phyloP scores from a whole-genome alignment of 1,284 basidiomycete species.

The Ceratobasidium sp. region DNA sequence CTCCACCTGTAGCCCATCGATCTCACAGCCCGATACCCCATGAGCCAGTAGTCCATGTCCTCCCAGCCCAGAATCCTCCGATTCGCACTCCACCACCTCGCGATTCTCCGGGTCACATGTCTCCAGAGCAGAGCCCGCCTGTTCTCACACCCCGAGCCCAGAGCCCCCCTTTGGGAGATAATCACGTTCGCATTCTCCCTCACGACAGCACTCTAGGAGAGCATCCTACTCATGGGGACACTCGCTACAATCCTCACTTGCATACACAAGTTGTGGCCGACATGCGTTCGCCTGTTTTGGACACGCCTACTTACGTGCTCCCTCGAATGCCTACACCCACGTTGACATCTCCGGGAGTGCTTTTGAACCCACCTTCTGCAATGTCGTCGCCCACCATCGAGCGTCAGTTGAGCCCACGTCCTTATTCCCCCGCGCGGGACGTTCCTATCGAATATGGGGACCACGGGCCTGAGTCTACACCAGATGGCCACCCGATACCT shows the following conservation, averaged over 20 bases:
- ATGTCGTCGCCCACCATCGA: constrained; percentile 27
- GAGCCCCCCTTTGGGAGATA: constrained; percentile 7
- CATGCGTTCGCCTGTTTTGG: constrained; percentile 7
- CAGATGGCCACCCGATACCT: constrained; percentile 11
- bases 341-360: constrained; percentile 23
- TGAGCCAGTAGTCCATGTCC: constrained; percentile 18
- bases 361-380: constrained; percentile 24
- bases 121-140: constrained; percentile 32
- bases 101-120: not conserved
- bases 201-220: constrained; percentile 5
- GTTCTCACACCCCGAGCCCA: constrained; percentile 31
- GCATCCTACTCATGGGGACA: not conserved
- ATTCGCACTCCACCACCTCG: constrained; percentile 19
- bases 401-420: not conserved
- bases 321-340: constrained; percentile 36
- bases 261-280: constrained; percentile 11
- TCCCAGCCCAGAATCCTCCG: too few relatives aligned
- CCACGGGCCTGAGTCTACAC: not conserved
- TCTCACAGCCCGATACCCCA: constrained; percentile 25
- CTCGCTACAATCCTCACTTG: constrained; percentile 18
- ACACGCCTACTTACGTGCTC: constrained; percentile 36
- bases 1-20: not conserved
- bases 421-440: constrained; percentile 20
- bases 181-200: constrained; percentile 20
- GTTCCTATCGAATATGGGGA: constrained; percentile 21